Base-by-base conservation (phyloP, 495 filamentous ascomycete genomes). In the Annulohypoxylon moriforme region DNA sequence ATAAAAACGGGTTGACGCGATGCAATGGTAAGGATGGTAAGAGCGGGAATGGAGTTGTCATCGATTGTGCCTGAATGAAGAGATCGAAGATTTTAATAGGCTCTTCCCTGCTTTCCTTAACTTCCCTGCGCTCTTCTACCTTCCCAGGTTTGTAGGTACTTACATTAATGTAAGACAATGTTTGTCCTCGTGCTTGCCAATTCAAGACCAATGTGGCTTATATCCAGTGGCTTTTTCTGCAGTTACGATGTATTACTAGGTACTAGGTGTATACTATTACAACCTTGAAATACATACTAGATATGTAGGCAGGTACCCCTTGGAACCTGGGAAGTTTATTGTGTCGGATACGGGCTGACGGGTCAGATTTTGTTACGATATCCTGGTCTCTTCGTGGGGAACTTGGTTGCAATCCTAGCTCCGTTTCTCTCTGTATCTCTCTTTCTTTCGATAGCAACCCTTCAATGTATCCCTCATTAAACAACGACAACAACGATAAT, bases 141-240 rank as follows among this genome's bases (percentile, higher is more conserved):
- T 44, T 6, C 40, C 1, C 9, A 40, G 3, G 14, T 14, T 36
- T 10, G 10, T 10, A 36, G 9, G 13, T 42, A n/a, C 11, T 5
- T n/a, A 40, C 7, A 58, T 40, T 38, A 59, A 9, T 44, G 36
- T 58, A 49, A 49, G 40, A 58, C 63, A 47, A 34, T 66, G 62
- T 60, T 44, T 67, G 64, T 60, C 46, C 56, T 31, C 56, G 64
- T 60, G 56, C 55, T 65, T 27, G 33, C 34, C 49, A 49, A 36
- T 49, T 64, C 46, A 56, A 34, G 34, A 20, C 61, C 61, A 64
- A 64, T 64, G 61, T 56, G 49, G 61, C 49, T 66, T 58, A 16
- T 67, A 24, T 42, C 40, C 18, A 64, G 49, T 64, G 36, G 64
- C 53, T 50, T 66, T 64, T 22, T 55, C 34, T 42, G 46, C 46